Conservation (phyloP, 1,139 yeast genomes). For the Zygoascus meyerae region DNA sequence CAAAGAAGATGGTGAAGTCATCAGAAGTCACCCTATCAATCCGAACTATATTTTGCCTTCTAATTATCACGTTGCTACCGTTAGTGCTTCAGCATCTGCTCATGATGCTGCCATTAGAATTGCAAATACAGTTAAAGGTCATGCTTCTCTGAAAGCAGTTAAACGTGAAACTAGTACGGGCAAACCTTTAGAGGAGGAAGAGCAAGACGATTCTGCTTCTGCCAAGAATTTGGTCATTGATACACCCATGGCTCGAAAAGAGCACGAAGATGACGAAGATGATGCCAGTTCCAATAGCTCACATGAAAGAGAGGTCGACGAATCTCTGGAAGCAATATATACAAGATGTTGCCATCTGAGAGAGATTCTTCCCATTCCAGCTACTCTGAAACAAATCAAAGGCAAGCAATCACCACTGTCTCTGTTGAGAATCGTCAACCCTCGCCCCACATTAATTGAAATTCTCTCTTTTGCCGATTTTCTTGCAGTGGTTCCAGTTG, state of each 20-base stretch:
- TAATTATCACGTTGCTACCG: constrained; percentile 26
- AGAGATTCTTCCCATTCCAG: constrained; percentile 89
- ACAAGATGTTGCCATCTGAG: constrained; percentile 90
- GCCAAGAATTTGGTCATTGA: constrained; percentile 20
- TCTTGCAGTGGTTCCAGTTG: constrained; percentile 74
- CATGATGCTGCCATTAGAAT: constrained; percentile 31
- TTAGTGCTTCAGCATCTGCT: constrained; percentile 29
- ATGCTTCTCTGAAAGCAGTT: neutral
- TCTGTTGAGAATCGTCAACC: constrained; percentile 73
- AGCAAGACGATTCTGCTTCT: constrained; percentile 26
- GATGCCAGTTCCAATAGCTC: constrained; percentile 15
- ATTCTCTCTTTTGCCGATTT: constrained; percentile 84
- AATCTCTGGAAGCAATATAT: constrained; percentile 41
- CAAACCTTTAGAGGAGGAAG: constrained; percentile 21
- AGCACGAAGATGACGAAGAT: constrained; percentile 8
- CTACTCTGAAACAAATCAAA: constrained; percentile 77
- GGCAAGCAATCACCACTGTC: constrained; percentile 70
- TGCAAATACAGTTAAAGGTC: constrained; percentile 23
- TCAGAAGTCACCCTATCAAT: constrained; percentile 19
- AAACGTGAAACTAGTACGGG: constrained; percentile 7
- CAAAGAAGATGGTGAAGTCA: constrained; percentile 30
- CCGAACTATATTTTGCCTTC: constrained; percentile 21
- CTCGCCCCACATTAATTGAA: constrained; percentile 87
- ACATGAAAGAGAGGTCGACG: constrained; percentile 20
- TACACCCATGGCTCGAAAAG: constrained; percentile 28